Percentiles rank a stretch among this genome's conserved stretches.
Evolutionary conservation across 176 grass and related monocot species (phyloP).

Genomic region (Leersia perrieri): DNA sequence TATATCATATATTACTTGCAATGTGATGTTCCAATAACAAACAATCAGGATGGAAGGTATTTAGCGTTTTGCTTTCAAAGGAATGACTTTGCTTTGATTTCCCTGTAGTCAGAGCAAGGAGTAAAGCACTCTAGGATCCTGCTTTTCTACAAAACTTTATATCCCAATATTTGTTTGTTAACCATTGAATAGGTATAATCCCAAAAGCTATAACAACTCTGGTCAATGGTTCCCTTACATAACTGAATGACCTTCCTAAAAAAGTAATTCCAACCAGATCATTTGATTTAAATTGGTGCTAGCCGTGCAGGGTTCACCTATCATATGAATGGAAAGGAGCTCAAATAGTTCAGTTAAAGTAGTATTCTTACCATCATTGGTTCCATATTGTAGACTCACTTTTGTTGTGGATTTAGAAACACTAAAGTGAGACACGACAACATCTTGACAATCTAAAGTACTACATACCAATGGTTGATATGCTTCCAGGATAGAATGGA

Average conservation of each 20-base stretch:
- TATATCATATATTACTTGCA: no score
- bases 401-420: not conserved
- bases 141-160: not conserved
- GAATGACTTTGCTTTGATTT: not conserved
- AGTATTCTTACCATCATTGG: not conserved
- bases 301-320: not conserved
- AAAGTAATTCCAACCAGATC: not conserved
- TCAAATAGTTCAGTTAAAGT: not conserved
- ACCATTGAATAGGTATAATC: not conserved
- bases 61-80: no score
- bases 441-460: not conserved
- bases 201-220: not conserved
- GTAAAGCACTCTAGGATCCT: not conserved
- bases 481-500: not conserved
- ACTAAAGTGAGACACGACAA: not conserved
- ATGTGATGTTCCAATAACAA: no score
- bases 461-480: not conserved
- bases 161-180: not conserved
- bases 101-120: not conserved
- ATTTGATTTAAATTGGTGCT: not conserved
- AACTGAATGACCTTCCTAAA: not conserved
- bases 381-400: not conserved
- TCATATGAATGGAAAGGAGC: not conserved
- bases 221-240: not conserved
- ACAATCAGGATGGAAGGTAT: no score